Percentiles rank a stretch among this genome's conserved stretches.
These are phyloP conservation scores for Tuber magnatum DNA, from an alignment of 495 filamentous ascomycete species.

Conservation along the genomic window DNA sequence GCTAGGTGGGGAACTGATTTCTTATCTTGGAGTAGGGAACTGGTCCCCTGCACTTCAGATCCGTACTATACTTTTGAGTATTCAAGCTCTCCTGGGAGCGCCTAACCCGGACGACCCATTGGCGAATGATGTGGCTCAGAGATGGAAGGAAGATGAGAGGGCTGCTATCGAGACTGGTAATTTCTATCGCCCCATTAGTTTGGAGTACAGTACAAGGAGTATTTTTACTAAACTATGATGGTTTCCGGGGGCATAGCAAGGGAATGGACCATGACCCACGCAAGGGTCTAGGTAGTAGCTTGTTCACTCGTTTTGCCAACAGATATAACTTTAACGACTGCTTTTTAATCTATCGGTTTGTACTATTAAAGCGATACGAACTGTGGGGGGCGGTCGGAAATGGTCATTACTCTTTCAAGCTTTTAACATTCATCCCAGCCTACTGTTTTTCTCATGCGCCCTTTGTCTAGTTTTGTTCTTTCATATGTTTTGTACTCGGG, in stretches of 20 bases:
- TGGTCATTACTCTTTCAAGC: not conserved
- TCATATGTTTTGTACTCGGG: not conserved
- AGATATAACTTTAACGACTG: not conserved
- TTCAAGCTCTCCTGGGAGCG: conserved; percentile 91
- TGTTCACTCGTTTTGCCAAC: not conserved
- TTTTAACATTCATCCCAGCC: not conserved
- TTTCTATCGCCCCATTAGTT: conserved; percentile 10
- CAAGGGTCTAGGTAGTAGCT: conserved; percentile 27
- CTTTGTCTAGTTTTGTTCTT: not conserved
- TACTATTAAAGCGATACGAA: not conserved
- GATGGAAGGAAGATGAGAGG: conserved; percentile 91
- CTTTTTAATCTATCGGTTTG: not conserved
- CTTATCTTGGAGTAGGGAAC: conserved; percentile 59
- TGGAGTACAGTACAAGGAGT: not conserved
- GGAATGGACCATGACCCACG: conserved; percentile 40
- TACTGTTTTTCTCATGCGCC: not conserved
- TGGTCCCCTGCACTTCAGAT: conserved; percentile 99
- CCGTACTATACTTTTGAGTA: conserved; percentile 91
- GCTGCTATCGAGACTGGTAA: conserved; percentile 55
- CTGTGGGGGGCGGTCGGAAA: not conserved
- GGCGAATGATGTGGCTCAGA: conserved; percentile 93
- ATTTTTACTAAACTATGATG: conserved; percentile 9
- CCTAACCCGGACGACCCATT: conserved; percentile 97
- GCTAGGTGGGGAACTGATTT: not conserved
- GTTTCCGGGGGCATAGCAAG: conserved; percentile 23